Percentiles rank a stretch among this genome's conserved stretches.
Conservation (phyloP, 257 asterid genomes). For the Rubia yunnanensis region DNA sequence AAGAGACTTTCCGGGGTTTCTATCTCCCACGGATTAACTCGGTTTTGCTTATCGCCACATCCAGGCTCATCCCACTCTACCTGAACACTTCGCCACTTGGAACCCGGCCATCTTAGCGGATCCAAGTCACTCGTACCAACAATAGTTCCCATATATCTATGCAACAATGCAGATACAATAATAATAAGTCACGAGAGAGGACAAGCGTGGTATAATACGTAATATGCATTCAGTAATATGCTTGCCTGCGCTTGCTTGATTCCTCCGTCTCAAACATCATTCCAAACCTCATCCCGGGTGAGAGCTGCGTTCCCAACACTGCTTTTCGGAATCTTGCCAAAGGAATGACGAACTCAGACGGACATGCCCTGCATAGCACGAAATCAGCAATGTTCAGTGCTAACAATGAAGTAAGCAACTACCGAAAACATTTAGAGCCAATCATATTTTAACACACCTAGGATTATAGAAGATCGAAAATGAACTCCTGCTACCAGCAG, state of each 20-base stretch:
- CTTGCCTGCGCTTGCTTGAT: constrained; percentile 79
- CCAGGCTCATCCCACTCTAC: constrained; percentile 99
- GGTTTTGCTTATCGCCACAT: constrained; percentile 71
- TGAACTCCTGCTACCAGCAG: constrained; percentile 76
- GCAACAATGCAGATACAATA: neutral
- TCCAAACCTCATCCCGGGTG: constrained; percentile 88
- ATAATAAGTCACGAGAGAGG: neutral
- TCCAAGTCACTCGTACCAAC: constrained; percentile 67
- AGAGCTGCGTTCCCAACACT: constrained; percentile 59
- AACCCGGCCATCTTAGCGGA: constrained; percentile 93
- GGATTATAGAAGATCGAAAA: constrained; percentile 93
- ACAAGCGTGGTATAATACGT: neutral
- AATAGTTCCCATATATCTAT: constrained; percentile 88
- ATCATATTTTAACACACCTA: constrained; percentile 30
- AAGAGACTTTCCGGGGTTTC: constrained; percentile 98
- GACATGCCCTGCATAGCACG: constrained; percentile 65
- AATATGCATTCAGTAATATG: neutral
- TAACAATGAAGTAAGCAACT: neutral
- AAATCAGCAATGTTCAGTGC: neutral
- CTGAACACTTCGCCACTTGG: constrained; percentile 96
- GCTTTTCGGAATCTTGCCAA: constrained; percentile 63
- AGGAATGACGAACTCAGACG: constrained; percentile 89
- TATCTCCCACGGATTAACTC: constrained; percentile 96
- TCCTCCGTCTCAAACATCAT: constrained; percentile 99
- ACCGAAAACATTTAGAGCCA: neutral